Evolutionary conservation across 352 stramenopile species (phyloP).

Genomic region (Globisporangium orthogonon): DNA sequence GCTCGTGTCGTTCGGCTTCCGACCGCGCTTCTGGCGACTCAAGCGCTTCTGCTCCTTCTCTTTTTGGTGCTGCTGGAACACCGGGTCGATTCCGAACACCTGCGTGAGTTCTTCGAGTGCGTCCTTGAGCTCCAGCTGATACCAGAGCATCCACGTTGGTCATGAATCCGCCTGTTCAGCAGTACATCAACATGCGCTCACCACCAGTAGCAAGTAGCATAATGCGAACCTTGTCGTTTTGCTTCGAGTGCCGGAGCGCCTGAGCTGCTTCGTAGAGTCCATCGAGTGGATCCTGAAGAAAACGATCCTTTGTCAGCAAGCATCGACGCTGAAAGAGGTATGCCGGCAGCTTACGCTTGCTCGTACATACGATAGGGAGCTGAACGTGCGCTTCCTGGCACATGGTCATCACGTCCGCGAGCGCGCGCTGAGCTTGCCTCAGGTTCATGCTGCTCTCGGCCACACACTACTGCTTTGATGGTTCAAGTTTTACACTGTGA

Average conservation of each 20-base stretch:
- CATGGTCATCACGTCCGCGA: constrained; percentile 52
- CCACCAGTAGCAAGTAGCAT: neutral
- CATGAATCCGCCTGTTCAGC: neutral
- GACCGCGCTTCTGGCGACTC: constrained; percentile 20
- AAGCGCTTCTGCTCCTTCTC: constrained; percentile 30
- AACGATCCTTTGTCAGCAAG: neutral
- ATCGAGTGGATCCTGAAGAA: constrained; percentile 30
- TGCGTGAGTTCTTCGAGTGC: constrained; percentile 55
- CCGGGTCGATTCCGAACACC: constrained; percentile 41
- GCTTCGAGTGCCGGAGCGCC: constrained; percentile 30
- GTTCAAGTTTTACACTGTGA: neutral
- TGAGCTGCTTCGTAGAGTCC: constrained; percentile 28
- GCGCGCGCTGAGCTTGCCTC: constrained; percentile 48
- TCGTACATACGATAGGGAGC: constrained; percentile 28
- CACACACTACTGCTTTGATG: neutral
- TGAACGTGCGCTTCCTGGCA: constrained; percentile 54
- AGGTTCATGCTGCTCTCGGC: constrained; percentile 42
- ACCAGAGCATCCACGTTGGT: neutral
- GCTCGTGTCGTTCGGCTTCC: constrained; percentile 13
- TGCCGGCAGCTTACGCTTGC: neutral
- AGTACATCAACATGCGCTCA: neutral
- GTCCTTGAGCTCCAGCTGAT: constrained; percentile 30
- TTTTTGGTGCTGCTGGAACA: constrained; percentile 41
- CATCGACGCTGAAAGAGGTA: neutral
- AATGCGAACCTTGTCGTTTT: constrained; percentile 29